A percentile compares a stretch with the other conserved stretches of the same genome.
These are phyloP conservation scores for Backusella parvicylindrica DNA, from an alignment of 192 early-diverging fungal genomes.

Conservation along the genomic window DNA sequence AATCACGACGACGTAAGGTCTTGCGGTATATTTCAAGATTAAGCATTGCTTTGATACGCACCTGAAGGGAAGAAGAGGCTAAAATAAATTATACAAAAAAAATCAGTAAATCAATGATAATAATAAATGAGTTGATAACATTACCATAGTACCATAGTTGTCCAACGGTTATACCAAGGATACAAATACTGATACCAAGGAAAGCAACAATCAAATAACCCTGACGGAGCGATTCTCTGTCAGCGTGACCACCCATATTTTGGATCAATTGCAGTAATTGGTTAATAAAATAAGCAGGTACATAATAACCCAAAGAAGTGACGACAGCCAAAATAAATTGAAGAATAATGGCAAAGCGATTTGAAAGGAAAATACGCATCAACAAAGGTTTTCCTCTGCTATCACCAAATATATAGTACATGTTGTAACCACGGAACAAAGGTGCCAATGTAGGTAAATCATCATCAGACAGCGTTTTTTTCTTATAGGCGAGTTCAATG, in stretches of 20 bases:
- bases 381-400: slow-evolving; percentile 14
- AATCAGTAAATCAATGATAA: slow-evolving; percentile 25
- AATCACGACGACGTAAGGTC: slow-evolving; percentile 50
- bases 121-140: background rate
- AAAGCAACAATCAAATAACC: slow-evolving; percentile 57
- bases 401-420: slow-evolving; percentile 34
- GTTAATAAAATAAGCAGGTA: slow-evolving; percentile 33
- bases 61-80: slow-evolving; percentile 27
- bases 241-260: background rate
- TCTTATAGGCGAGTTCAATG: slow-evolving; percentile 30
- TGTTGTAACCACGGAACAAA: slow-evolving; percentile 23
- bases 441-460: slow-evolving; percentile 40
- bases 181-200: slow-evolving; percentile 42
- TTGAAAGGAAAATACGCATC: background rate
- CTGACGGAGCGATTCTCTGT: slow-evolving; percentile 38
- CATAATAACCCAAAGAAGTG: slow-evolving; percentile 6
- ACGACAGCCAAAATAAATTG: background rate
- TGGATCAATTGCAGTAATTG: slow-evolving; percentile 19
- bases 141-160: slow-evolving; percentile 35
- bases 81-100: background rate
- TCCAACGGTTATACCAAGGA: slow-evolving; percentile 37
- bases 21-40: slow-evolving; percentile 63
- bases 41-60: slow-evolving; percentile 24
- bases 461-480: slow-evolving; percentile 29
- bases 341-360: background rate